A percentile compares a stretch with the other conserved stretches of the same genome.
These are phyloP conservation scores for Pyronema domesticum DNA, from an alignment of 495 filamentous ascomycete species.

Conservation along the genomic window DNA sequence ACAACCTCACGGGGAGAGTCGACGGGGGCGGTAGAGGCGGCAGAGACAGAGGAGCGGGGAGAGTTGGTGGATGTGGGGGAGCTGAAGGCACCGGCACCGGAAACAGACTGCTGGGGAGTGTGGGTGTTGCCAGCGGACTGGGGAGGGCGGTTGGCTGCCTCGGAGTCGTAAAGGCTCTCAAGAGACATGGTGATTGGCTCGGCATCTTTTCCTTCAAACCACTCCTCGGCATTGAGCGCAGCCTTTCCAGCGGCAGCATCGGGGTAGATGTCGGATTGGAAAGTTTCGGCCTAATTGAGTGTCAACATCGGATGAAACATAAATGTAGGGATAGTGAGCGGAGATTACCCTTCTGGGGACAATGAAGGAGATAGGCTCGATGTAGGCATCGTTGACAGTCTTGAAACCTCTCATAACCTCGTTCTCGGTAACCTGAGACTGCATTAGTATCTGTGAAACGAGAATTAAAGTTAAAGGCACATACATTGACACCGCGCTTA, in stretches of 20 bases:
- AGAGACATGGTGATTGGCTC: constrained; percentile 82
- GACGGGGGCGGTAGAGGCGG: constrained; percentile 4
- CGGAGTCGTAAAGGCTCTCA: constrained; percentile 52
- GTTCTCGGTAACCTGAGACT: constrained; percentile 61
- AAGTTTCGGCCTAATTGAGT: constrained; percentile 60
- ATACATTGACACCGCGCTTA: constrained; percentile 75
- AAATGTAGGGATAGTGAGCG: background rate
- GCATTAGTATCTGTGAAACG: background rate
- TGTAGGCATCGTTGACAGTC: constrained; percentile 82
- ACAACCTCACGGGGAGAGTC: constrained; percentile 19
- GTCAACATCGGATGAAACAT: background rate
- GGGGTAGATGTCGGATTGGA: constrained; percentile 94
- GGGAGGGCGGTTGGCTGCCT: background rate
- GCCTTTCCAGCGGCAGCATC: constrained; percentile 60
- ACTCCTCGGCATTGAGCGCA: constrained; percentile 61
- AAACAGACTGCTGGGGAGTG: constrained; percentile 27
- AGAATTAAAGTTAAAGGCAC: background rate
- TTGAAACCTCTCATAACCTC: constrained; percentile 93
- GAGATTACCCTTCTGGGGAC: constrained; percentile 47
- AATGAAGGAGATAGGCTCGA: constrained; percentile 94
- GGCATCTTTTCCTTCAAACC: constrained; percentile 67
- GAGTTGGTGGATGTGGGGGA: constrained; percentile 23
- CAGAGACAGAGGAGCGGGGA: too few species aligned
- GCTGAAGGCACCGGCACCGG: constrained; percentile 32
- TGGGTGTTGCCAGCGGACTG: constrained; percentile 25